A percentile compares a stretch with the other conserved stretches of the same genome.
Evolutionary conservation across 805 yeast genomes (phyloP).

Genomic region (Myxozyma sirexii): DNA sequence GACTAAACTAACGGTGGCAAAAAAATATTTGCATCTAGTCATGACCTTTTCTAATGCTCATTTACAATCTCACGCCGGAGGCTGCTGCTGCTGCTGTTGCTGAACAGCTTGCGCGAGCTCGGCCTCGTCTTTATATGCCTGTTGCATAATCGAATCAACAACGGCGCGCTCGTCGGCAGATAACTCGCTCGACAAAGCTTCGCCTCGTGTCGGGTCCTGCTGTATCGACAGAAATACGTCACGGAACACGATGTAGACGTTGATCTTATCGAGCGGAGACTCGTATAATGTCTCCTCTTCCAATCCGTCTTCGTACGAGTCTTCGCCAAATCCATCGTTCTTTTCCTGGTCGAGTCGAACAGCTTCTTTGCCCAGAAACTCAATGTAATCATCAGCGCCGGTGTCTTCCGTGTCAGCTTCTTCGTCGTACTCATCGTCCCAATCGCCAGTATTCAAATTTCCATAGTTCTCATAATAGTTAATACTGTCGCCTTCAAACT

Average conservation of each 20-base stretch:
- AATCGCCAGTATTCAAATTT: slow-evolving; percentile 38
- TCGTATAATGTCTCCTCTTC: slow-evolving; percentile 81
- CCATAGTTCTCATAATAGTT: slow-evolving; percentile 36
- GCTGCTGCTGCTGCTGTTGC: not conserved
- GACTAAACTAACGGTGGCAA: too few species aligned
- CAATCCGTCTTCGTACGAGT: slow-evolving; percentile 46
- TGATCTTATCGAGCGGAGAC: slow-evolving; percentile 75
- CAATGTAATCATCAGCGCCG: slow-evolving; percentile 36
- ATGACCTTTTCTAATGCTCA: too few species aligned
- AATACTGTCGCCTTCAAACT: slow-evolving; percentile 46
- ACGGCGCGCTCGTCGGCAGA: slow-evolving; percentile 14
- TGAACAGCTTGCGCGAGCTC: slow-evolving; percentile 4
- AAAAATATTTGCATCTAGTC: too few species aligned
- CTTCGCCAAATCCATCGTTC: slow-evolving; percentile 6
- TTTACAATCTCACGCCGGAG: too few species aligned
- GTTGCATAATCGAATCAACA: slow-evolving; percentile 22
- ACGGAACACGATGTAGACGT: slow-evolving; percentile 69
- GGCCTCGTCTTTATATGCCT: slow-evolving; percentile 28
- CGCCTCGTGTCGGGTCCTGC: slow-evolving; percentile 19
- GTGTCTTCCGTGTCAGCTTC: slow-evolving; percentile 42
- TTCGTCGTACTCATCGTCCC: slow-evolving; percentile 40
- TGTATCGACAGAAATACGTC: slow-evolving; percentile 47
- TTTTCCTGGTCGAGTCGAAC: slow-evolving; percentile 9
- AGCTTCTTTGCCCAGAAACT: slow-evolving; percentile 28
- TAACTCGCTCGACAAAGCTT: slow-evolving; percentile 18